Percentiles rank a stretch among this genome's conserved stretches.
Evolutionary conservation across 305 asterid species (phyloP).

Genomic region (Fraxinus velutina): DNA sequence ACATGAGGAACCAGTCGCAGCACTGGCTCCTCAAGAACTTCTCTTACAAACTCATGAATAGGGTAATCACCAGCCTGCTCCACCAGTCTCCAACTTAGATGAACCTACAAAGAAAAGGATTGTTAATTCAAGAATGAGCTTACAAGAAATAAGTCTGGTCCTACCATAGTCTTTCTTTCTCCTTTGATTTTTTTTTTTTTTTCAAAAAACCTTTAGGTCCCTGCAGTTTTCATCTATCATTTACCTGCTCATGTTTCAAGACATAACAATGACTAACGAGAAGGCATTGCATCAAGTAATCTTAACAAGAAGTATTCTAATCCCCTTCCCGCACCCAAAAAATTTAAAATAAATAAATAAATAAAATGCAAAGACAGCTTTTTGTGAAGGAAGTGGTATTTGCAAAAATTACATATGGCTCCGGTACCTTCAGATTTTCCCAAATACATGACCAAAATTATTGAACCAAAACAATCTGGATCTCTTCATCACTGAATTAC

Average conservation of each 20-base stretch:
- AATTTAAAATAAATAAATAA: too few species aligned
- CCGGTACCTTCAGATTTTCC: background rate
- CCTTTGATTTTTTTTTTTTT: background rate
- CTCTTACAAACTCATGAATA: conserved; percentile 64
- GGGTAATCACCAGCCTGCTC: conserved; percentile 60
- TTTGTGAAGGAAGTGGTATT: background rate
- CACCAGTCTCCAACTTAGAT: conserved; percentile 62
- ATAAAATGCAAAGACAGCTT: background rate
- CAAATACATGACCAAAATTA: background rate
- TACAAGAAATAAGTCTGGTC: conserved; percentile 3
- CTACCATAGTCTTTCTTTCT: background rate
- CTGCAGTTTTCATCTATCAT: background rate
- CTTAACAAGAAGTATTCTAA: background rate
- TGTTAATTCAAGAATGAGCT: conserved; percentile 12
- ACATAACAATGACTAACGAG: background rate
- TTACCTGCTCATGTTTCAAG: conserved; percentile 1
- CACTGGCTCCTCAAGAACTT: conserved; percentile 69
- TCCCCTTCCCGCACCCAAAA: background rate
- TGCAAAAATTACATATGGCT: background rate
- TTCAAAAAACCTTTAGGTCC: background rate
- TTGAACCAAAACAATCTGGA: conserved; percentile 1
- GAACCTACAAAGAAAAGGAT: conserved; percentile 48
- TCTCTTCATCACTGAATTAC: conserved; percentile 2
- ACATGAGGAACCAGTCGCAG: conserved; percentile 82
- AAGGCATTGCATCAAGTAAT: background rate